Conservation (phyloP, 2,329 filamentous ascomycete species). For the Diplocarpon rosae region DNA sequence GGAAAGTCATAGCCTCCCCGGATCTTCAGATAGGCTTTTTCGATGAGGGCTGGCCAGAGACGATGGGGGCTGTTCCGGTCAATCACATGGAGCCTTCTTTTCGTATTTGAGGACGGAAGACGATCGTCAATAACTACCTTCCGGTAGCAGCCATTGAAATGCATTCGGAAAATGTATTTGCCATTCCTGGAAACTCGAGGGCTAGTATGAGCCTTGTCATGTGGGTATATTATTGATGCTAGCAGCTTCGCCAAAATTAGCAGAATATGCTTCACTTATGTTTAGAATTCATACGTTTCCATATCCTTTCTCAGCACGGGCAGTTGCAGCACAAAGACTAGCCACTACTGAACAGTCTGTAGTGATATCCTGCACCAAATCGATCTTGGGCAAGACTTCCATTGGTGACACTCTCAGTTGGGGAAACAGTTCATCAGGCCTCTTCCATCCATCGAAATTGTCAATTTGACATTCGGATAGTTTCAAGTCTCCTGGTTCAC, state of each 20-base stretch:
- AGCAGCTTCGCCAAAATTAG: conserved; percentile 43
- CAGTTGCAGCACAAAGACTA: conserved; percentile 74
- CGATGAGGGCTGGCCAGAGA: conserved; percentile 83
- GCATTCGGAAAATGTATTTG: conserved; percentile 83
- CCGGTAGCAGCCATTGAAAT: conserved; percentile 90
- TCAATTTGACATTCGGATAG: conserved; percentile 64
- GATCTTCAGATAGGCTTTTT: conserved; percentile 94
- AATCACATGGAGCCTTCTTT: conserved; percentile 73
- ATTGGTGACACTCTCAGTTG: conserved; percentile 38
- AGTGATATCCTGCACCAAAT: conserved; percentile 89
- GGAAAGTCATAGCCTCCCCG: conserved; percentile 95
- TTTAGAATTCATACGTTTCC: conserved; percentile 42
- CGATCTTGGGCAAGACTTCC: conserved; percentile 47
- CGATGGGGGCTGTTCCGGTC: conserved; percentile 73
- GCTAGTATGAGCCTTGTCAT: conserved; percentile 43
- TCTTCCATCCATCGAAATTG: conserved; percentile 76
- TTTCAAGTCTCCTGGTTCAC: conserved; percentile 57
- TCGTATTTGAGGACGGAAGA: conserved; percentile 65
- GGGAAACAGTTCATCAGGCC: conserved; percentile 44
- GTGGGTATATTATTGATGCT: conserved; percentile 64
- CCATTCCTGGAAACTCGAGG: conserved; percentile 65
- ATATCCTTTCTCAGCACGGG: conserved; percentile 57
- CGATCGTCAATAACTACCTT: conserved; percentile 83
- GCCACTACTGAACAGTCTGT: conserved; percentile 97
- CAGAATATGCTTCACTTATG: neutral